These are phyloP conservation scores for Raddia distichophylla DNA, from an alignment of 176 grass and related monocot species.

Conservation along the genomic window DNA sequence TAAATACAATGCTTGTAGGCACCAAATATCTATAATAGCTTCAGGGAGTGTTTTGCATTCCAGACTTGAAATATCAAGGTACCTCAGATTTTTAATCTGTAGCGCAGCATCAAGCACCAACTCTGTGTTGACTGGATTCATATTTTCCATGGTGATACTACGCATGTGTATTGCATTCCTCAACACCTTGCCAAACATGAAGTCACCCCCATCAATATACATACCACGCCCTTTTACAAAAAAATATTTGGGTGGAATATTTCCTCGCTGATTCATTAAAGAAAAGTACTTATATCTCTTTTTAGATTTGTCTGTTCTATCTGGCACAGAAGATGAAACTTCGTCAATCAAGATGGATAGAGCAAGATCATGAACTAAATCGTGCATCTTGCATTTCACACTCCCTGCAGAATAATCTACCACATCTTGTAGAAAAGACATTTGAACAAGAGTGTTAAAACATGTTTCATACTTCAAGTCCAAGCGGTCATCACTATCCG, in stretches of 20 bases:
- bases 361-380: constrained; percentile 29
- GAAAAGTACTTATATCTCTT: background rate
- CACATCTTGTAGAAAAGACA: constrained; percentile 26
- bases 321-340: background rate
- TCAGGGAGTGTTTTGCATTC: background rate
- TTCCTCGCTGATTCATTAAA: background rate
- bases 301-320: background rate
- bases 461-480: background rate
- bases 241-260: background rate
- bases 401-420: fast-evolving
- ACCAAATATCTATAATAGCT: constrained; percentile 7
- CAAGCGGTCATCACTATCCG: background rate
- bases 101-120: background rate
- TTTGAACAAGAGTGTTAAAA: background rate
- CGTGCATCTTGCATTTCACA: constrained; percentile 4
- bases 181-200: background rate
- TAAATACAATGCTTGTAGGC: background rate
- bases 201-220: background rate
- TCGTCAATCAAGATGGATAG: background rate
- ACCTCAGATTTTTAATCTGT: constrained; percentile 7
- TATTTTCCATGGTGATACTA: background rate
- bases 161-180: background rate
- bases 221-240: constrained; percentile 1
- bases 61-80: background rate
- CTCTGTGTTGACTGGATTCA: fast-evolving